Base-by-base conservation (phyloP, 2,329 filamentous ascomycete species). In the Penicillium sp. region DNA sequence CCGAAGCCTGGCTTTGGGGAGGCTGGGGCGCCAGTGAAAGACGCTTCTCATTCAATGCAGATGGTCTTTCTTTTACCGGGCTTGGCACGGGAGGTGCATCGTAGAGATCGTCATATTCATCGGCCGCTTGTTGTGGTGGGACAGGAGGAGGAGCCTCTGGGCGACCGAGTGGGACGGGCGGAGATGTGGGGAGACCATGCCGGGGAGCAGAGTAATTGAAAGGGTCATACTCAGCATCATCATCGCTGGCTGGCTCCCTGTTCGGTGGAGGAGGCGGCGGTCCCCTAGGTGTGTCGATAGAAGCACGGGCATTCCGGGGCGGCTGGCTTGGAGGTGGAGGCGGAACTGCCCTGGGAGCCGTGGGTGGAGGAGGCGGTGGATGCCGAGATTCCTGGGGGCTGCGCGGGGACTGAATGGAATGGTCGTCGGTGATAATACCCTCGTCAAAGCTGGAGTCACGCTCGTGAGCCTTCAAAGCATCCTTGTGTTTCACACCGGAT, bases 401-500 rank as follows among this genome's bases (percentile, higher is more conserved):
- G 46, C 69, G 63, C 41, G 74, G 70, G 45, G 74, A 72, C 37
- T 75, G 75, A 47, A 73, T 56, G 31, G 82, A 72, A 33, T 70
- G 66, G 43, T 82, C 78, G 53, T 81, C 79, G 19, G 75, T 75
- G 21, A 71, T 72, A 3, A 79, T 79, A 35, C 75, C 79, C 50
- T 85, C 83, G 54, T 94, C 88, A 47, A 86, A 65, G 64, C 87
- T 94, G 6, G 84, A 81, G 40, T 91, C 87, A 47, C 85, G 80
- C 7, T 78, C 80, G 67, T 95, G 88, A 8, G 87, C 75, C 67
- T 91, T 95, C 53, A 97, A 70, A 1, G 91, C 90, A 71, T 95
- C 91, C 69, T 95, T 96, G 69, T 95, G 88, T 49, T 87, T 88
- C n/a, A 82, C 88, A 9, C 88, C 85, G n/a, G 90, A 88, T 2